These are phyloP conservation scores for Immersiella caudata DNA, from an alignment of 495 filamentous ascomycete species.

Conservation along the genomic window DNA sequence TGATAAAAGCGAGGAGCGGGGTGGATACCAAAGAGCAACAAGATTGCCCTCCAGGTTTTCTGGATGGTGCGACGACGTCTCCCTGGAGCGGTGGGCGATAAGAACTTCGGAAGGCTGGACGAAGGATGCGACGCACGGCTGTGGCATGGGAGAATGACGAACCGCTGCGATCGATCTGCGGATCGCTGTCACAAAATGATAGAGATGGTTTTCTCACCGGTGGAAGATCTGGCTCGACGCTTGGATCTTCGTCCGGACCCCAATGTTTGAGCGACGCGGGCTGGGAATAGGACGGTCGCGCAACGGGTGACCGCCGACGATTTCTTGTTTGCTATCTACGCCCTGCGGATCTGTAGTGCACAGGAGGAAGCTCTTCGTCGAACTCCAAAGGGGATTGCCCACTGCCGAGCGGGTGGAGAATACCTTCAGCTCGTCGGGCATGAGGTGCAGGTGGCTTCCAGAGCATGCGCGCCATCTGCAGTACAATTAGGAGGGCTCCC, in stretches of 20 bases:
- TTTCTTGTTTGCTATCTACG: too few relatives aligned
- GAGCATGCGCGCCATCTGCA: neutral
- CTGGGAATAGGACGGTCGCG: neutral
- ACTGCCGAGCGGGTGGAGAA: neutral
- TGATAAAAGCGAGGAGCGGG: neutral
- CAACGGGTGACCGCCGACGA: neutral
- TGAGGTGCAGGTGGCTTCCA: neutral
- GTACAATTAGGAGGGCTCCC: neutral
- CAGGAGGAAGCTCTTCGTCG: too few relatives aligned
- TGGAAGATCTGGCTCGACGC: constrained; percentile 4
- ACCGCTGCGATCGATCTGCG: constrained; percentile 20
- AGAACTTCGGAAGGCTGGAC: neutral
- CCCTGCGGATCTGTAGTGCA: too few relatives aligned
- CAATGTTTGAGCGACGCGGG: neutral
- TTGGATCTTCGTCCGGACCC: constrained; percentile 8
- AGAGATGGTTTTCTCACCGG: neutral
- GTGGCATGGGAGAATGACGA: neutral
- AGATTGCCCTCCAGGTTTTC: neutral
- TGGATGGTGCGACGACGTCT: neutral
- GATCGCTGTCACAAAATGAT: constrained; percentile 15
- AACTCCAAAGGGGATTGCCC: too few relatives aligned
- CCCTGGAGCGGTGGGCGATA: too few relatives aligned
- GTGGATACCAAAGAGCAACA: neutral
- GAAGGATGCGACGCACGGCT: neutral
- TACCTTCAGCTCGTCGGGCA: neutral